phyloP scores from a whole-genome alignment of 208 protist genomes.

The Naegleria gruberi region DNA sequence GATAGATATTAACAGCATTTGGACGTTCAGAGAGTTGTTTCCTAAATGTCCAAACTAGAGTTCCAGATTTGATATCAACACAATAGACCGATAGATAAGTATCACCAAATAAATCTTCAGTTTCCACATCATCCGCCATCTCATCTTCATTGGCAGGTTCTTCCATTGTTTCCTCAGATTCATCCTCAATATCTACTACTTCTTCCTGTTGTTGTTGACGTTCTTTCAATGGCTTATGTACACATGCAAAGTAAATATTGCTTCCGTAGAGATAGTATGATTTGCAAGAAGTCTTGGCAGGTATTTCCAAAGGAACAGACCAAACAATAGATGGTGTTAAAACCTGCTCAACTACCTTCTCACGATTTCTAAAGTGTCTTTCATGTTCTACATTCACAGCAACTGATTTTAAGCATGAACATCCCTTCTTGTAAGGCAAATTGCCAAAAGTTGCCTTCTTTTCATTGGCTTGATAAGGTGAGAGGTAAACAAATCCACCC shows the following conservation, averaged over 20 bases:
- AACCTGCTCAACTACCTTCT: neutral
- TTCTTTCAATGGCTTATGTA: neutral
- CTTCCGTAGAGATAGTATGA: neutral
- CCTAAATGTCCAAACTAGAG: neutral
- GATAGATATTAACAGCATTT: neutral
- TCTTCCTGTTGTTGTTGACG: neutral
- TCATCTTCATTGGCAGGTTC: neutral
- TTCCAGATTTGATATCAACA: neutral
- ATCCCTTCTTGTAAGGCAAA: no score
- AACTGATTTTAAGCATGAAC: neutral
- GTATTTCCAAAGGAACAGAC: neutral
- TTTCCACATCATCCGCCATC: neutral
- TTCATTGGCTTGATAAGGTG: neutral
- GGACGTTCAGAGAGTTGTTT: neutral
- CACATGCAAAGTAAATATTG: neutral
- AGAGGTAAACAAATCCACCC: neutral
- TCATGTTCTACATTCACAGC: neutral
- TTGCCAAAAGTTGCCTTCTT: neutral
- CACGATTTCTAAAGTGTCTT: neutral
- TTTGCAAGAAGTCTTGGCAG: neutral
- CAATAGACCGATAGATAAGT: neutral
- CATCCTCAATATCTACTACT: neutral
- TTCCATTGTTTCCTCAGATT: neutral
- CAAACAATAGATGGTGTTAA: neutral
- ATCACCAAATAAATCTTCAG: neutral